These are phyloP conservation scores for Malus orientalis DNA, from an alignment of 306 rosid genomes.

Conservation along the genomic window DNA sequence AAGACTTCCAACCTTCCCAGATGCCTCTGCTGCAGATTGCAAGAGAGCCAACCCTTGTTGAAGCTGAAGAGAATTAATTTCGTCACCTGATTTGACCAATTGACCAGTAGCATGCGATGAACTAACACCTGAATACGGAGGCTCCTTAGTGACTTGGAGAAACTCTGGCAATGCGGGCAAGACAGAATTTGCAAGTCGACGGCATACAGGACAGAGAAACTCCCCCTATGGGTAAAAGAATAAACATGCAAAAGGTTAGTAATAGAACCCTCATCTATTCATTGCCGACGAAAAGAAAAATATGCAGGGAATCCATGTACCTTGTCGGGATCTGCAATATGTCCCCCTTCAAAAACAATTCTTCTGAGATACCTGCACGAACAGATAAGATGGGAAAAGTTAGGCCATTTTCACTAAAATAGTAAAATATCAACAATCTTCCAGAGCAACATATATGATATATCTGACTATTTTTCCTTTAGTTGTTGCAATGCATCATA, in stretches of 20 bases:
- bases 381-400: conserved; percentile 6
- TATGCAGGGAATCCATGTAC: conserved; percentile 21
- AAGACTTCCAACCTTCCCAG: conserved; percentile 44
- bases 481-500: background rate
- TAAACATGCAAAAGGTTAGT: conserved; percentile 2
- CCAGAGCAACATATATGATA: background rate
- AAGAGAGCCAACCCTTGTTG: conserved; percentile 57
- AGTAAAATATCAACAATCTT: background rate
- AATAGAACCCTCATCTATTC: conserved; percentile 9
- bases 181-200: conserved; percentile 88
- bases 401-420: background rate
- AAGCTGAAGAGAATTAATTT: conserved; percentile 40
- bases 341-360: conserved; percentile 97
- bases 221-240: conserved; percentile 57
- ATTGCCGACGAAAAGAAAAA: background rate
- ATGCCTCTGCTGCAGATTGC: conserved; percentile 60
- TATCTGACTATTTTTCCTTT: background rate
- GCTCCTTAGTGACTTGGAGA: conserved; percentile 36
- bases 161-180: conserved; percentile 64
- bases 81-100: conserved; percentile 22
- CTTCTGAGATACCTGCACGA: conserved; percentile 69
- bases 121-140: conserved; percentile 27
- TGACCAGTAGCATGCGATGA: conserved; percentile 26
- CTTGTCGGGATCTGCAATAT: conserved; percentile 93
- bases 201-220: conserved; percentile 94